Conservation (phyloP, 2,329 filamentous ascomycete genomes). For the Fusarium denticulatum region DNA sequence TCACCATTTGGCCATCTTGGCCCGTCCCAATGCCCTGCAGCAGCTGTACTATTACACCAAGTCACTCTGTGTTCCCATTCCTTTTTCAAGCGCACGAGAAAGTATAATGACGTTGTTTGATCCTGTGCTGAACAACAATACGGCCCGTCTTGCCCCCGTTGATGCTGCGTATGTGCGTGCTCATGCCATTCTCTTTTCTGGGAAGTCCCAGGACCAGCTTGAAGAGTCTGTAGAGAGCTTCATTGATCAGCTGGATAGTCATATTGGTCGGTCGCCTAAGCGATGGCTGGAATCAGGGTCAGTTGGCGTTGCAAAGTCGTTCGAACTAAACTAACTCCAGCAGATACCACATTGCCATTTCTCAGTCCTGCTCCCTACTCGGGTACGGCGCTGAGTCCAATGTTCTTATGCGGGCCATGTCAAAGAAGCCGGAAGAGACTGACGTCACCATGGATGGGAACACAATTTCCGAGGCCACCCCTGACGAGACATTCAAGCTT, state of each 20-base stretch:
- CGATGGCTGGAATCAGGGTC: conserved; percentile 63
- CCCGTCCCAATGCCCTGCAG: conserved; percentile 73
- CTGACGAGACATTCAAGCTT: conserved; percentile 45
- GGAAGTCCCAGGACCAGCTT: conserved; percentile 58
- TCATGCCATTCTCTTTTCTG: conserved; percentile 72
- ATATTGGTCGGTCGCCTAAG: conserved; percentile 63
- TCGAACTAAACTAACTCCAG: background rate
- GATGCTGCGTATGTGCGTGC: conserved; percentile 71
- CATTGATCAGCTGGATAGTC: conserved; percentile 61
- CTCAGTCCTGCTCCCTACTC: conserved; percentile 46
- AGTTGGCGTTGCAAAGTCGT: background rate
- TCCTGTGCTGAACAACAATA: conserved; percentile 58
- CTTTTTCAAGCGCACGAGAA: conserved; percentile 74
- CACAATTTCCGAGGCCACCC: conserved; percentile 36
- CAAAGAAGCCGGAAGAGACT: conserved; percentile 42
- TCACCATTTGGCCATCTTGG: conserved; percentile 86
- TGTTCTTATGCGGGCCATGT: conserved; percentile 55
- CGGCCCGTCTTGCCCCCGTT: conserved; percentile 49
- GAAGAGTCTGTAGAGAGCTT: conserved; percentile 59
- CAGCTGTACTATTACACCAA: conserved; percentile 80
- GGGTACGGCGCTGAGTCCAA: conserved; percentile 55
- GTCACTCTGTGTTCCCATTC: conserved; percentile 72
- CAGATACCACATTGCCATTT: conserved; percentile 49
- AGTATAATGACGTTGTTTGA: conserved; percentile 77
- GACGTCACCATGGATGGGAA: conserved; percentile 40